Percentiles rank a stretch among this genome's conserved stretches.
phyloP scores from a whole-genome alignment of 768 basidiomycete genomes.

The Coprinellus micaceus region DNA sequence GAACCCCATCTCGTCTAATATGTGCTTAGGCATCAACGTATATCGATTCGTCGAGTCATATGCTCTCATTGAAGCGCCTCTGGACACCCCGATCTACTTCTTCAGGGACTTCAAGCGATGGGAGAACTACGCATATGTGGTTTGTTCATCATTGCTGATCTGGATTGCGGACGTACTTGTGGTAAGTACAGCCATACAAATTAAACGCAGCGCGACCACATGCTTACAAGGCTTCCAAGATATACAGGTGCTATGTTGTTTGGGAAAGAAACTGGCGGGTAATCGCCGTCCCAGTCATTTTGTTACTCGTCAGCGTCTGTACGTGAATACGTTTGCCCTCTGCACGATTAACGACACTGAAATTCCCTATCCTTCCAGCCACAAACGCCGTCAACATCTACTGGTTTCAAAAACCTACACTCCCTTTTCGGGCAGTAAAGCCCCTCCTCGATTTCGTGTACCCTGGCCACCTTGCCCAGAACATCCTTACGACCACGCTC shows the following conservation, averaged over 20 bases:
- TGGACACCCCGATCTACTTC: constrained; percentile 13
- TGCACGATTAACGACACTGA: not conserved
- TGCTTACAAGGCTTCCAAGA: constrained; percentile 12
- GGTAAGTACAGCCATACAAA: no score
- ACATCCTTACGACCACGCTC: constrained; percentile 25
- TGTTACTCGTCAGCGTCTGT: constrained; percentile 18
- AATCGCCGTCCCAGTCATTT: constrained; percentile 19
- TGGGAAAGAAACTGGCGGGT: constrained; percentile 22
- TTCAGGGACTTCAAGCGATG: constrained; percentile 22
- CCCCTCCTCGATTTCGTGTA: constrained; percentile 22
- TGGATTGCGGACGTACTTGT: constrained; percentile 28
- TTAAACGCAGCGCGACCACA: no score
- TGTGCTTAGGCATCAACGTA: constrained; percentile 17
- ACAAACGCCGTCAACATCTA: constrained; percentile 19
- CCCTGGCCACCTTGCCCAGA: constrained; percentile 25
- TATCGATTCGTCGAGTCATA: constrained; percentile 23
- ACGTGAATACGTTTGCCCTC: constrained; percentile 11
- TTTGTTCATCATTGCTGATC: constrained; percentile 22
- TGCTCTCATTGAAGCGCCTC: constrained; percentile 17
- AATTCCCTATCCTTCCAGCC: constrained; percentile 7
- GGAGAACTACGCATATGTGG: constrained; percentile 22
- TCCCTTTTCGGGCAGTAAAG: constrained; percentile 2
- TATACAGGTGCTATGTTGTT: constrained; percentile 28
- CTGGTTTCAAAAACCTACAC: constrained; percentile 20
- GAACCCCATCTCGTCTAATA: no score